phyloP scores from a whole-genome alignment of 176 grass and related monocot genomes.

The Canna indica region DNA sequence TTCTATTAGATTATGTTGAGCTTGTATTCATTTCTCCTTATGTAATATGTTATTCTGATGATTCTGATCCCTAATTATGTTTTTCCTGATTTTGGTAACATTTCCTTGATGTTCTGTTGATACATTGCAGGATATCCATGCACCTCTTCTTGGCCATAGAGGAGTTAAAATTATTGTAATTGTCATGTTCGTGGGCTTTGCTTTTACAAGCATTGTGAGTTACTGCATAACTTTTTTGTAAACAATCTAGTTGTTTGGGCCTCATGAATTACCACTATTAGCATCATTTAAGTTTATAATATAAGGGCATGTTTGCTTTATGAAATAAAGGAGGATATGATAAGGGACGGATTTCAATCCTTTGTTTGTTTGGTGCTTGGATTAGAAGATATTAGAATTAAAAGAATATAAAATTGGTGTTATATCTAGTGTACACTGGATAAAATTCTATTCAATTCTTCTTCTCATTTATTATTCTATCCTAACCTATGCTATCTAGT shows the following conservation, averaged over 20 bases:
- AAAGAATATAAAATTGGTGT: too few relatives aligned
- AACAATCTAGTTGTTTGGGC: background rate
- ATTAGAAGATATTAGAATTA: too few relatives aligned
- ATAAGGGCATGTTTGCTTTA: too few relatives aligned
- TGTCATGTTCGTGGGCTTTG: slow-evolving; percentile 68
- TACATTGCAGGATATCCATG: slow-evolving; percentile 51
- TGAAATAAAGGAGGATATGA: too few relatives aligned
- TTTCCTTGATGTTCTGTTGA: background rate
- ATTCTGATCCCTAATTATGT: background rate
- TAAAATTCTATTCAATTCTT: too few relatives aligned
- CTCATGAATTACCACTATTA: background rate
- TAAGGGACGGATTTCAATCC: too few relatives aligned
- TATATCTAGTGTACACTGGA: too few relatives aligned
- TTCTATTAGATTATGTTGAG: background rate
- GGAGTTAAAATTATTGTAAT: slow-evolving; percentile 73
- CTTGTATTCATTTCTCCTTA: background rate
- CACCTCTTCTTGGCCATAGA: slow-evolving; percentile 58
- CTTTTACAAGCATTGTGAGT: slow-evolving; percentile 91
- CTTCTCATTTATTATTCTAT: too few relatives aligned
- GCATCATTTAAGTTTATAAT: background rate
- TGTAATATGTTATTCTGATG: background rate
- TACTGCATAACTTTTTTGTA: slow-evolving; percentile 12
- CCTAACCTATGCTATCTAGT: too few relatives aligned
- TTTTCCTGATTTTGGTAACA: background rate
- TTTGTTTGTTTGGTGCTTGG: too few relatives aligned